A percentile compares a stretch with the other conserved stretches of the same genome.
Conservation (phyloP, 208 protist genomes). For the Crithidia acanthocephali region DNA sequence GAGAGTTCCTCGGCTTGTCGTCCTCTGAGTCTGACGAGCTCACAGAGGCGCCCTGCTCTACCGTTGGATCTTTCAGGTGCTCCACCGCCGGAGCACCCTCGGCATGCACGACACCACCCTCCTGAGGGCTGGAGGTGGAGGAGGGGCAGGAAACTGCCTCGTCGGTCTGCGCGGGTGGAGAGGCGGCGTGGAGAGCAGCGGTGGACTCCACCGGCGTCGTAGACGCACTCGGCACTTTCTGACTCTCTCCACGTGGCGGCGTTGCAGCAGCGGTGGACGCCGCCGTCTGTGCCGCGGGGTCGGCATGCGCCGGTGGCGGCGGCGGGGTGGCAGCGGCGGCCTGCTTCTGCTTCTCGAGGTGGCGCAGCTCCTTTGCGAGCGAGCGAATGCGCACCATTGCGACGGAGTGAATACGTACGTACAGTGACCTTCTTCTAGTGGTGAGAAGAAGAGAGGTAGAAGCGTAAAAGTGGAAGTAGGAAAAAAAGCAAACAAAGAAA, state of each 20-base stretch:
- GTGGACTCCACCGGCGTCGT: background rate
- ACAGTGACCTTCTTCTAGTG: too few relatives aligned
- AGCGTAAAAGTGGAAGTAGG: too few relatives aligned
- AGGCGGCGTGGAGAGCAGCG: background rate
- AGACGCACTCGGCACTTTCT: background rate
- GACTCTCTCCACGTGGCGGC: background rate
- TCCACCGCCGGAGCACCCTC: background rate
- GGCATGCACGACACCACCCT: background rate
- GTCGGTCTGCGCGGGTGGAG: background rate
- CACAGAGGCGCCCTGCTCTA: background rate
- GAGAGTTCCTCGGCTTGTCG: background rate
- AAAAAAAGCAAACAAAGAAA: too few relatives aligned
- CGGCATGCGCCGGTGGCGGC: background rate
- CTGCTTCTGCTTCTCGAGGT: constrained; percentile 33
- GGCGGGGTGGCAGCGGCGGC: background rate
- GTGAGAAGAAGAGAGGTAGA: too few relatives aligned
- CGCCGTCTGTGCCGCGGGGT: background rate
- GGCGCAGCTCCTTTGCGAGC: constrained; percentile 40
- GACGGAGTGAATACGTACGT: background rate
- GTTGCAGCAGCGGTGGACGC: background rate
- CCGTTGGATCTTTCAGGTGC: background rate
- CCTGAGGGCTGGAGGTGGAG: background rate
- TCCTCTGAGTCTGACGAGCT: constrained; percentile 5
- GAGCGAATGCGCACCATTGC: constrained; percentile 33
- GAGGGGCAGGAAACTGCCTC: constrained; percentile 3